A percentile compares a stretch with the other conserved stretches of the same genome.
phyloP scores from a whole-genome alignment of 169 alveolate species.

The Cyclospora cayetanensis region DNA sequence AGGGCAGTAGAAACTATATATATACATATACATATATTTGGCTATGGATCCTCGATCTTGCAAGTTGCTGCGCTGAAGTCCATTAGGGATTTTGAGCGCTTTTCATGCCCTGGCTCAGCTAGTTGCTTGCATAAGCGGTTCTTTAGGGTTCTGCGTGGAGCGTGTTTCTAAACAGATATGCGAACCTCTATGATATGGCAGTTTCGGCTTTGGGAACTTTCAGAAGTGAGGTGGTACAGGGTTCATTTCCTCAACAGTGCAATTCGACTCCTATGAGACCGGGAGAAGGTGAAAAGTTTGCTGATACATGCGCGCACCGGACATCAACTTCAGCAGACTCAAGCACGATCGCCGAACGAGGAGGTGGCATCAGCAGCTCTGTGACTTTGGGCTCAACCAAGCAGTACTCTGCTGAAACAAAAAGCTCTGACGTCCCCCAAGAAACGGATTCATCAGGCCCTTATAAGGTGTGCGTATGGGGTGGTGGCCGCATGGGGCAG shows the following conservation, averaged over 20 bases:
- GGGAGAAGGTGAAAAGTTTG: conserved; percentile 16
- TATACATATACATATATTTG: no score
- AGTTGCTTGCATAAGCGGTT: neutral
- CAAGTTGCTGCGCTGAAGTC: no score
- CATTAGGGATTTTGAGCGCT: neutral
- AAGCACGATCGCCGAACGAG: no score
- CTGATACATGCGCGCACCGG: neutral
- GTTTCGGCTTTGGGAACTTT: conserved; percentile 55
- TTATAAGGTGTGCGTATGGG: conserved; percentile 64
- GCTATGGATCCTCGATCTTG: no score
- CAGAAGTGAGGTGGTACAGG: conserved; percentile 45
- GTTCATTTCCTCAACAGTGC: conserved; percentile 35
- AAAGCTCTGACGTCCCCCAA: no score
- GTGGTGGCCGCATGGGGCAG: conserved; percentile 73
- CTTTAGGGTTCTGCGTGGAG: neutral
- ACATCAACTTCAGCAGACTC: neutral
- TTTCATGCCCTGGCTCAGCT: neutral
- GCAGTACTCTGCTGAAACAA: neutral
- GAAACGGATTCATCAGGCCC: neutral
- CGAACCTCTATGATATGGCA: conserved; percentile 37
- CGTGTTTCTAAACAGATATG: conserved; percentile 2
- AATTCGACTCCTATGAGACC: conserved; percentile 41
- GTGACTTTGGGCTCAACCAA: neutral
- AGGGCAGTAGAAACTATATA: no score
- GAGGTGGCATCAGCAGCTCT: neutral